Percentiles rank a stretch among this genome's conserved stretches.
These are phyloP conservation scores for Perilla frutescens DNA, from an alignment of 257 asterid species.

Conservation along the genomic window DNA sequence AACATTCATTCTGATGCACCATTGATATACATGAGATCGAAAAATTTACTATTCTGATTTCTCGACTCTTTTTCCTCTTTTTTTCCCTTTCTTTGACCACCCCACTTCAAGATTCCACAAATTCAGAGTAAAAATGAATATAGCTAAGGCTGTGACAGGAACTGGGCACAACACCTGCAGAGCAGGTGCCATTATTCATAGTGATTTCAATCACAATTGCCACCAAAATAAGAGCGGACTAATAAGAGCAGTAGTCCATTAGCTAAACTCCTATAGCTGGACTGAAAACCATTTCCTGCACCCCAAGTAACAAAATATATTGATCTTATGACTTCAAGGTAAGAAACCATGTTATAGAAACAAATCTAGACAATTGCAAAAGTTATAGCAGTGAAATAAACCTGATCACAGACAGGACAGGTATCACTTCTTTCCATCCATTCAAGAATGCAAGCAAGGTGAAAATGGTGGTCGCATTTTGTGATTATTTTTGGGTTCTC, in stretches of 20 bases:
- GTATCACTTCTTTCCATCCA: slow-evolving; percentile 98
- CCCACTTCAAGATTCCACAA: slow-evolving; percentile 22
- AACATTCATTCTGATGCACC: slow-evolving; percentile 15
- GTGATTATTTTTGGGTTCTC: slow-evolving; percentile 89
- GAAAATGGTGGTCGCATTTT: slow-evolving; percentile 91
- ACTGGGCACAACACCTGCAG: slow-evolving; percentile 28
- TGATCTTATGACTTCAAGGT: slow-evolving; percentile 21
- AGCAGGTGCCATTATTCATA: slow-evolving; percentile 7
- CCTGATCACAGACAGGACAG: slow-evolving; percentile 94
- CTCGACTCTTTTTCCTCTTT: neutral
- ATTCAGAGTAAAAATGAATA: neutral
- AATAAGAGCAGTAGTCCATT: slow-evolving; percentile 22
- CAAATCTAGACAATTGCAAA: slow-evolving; percentile 1
- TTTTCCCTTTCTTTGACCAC: neutral
- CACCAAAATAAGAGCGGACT: slow-evolving; percentile 21
- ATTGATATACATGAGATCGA: slow-evolving; percentile 30
- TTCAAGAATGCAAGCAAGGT: slow-evolving; percentile 90
- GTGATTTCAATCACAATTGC: slow-evolving; percentile 22
- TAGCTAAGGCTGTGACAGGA: slow-evolving; percentile 33
- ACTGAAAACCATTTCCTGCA: slow-evolving; percentile 81
- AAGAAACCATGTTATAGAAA: slow-evolving; percentile 11
- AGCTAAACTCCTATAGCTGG: slow-evolving; percentile 52
- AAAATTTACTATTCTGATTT: slow-evolving; percentile 19
- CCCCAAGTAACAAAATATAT: slow-evolving; percentile 28
- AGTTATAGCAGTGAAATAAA: slow-evolving; percentile 26